Evolutionary conservation across 2,329 filamentous ascomycete species (phyloP).

Genomic region (Pezicula neosporulosa): DNA sequence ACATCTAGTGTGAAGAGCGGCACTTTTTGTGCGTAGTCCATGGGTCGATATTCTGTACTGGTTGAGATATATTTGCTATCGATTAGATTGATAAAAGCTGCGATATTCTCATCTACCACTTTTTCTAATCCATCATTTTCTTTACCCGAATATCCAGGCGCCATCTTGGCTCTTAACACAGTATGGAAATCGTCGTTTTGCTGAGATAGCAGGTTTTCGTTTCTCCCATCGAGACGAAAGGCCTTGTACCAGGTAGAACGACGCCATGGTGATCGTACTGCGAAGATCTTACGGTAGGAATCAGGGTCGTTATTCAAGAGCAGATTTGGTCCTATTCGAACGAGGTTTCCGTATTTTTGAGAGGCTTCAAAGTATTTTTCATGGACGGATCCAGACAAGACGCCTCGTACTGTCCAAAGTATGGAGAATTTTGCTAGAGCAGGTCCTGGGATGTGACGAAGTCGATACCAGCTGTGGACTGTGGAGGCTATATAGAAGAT

Average conservation of each 20-base stretch:
- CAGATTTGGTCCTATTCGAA: constrained; percentile 37
- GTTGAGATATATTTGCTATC: constrained; percentile 43
- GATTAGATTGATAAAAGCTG: constrained; percentile 43
- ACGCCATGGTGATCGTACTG: constrained; percentile 32
- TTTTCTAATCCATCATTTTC: constrained; percentile 46
- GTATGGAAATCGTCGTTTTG: constrained; percentile 39
- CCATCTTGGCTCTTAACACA: constrained; percentile 41
- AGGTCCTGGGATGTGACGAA: constrained; percentile 4
- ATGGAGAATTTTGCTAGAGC: constrained; percentile 34
- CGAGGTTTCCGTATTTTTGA: constrained; percentile 32
- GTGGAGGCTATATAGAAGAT: not conserved
- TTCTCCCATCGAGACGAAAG: constrained; percentile 45
- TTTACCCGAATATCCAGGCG: constrained; percentile 45
- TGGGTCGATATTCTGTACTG: constrained; percentile 26
- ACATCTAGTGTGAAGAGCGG: constrained; percentile 53
- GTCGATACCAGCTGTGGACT: not conserved
- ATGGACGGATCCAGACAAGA: constrained; percentile 30
- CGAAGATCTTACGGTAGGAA: constrained; percentile 33
- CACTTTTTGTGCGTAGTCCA: constrained; percentile 48
- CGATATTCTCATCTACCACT: constrained; percentile 44
- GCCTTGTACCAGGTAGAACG: constrained; percentile 42
- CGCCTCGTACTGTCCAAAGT: constrained; percentile 33
- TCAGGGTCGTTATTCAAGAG: constrained; percentile 37
- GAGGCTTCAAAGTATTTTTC: constrained; percentile 33
- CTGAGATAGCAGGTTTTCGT: constrained; percentile 48